Percentiles rank a stretch among this genome's conserved stretches.
These are phyloP conservation scores for Cystoisospora suis DNA, from an alignment of 169 alveolate species.

Conservation along the genomic window DNA sequence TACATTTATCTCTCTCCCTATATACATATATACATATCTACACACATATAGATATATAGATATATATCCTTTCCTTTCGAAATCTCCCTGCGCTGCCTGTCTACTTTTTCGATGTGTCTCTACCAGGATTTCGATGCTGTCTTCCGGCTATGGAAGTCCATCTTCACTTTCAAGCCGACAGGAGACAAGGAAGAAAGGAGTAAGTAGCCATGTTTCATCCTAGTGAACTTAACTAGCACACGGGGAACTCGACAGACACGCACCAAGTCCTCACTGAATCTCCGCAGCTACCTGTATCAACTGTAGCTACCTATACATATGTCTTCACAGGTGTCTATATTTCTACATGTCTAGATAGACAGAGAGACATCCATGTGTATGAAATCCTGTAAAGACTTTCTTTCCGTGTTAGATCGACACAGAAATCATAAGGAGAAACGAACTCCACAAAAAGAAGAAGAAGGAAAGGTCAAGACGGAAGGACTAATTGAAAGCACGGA, in stretches of 20 bases:
- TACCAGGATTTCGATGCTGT: background rate
- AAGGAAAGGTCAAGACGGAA: background rate
- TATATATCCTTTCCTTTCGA: background rate
- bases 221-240: background rate
- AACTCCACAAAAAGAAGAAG: too few relatives aligned
- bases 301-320: background rate
- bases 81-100: background rate
- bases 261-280: background rate
- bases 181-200: background rate
- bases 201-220: background rate
- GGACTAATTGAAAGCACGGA: background rate
- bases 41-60: background rate
- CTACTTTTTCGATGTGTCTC: background rate
- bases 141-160: background rate
- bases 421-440: too few relatives aligned
- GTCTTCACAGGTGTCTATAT: background rate
- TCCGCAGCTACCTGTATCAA: background rate
- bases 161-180: background rate
- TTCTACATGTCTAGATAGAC: background rate
- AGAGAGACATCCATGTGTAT: background rate
- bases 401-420: background rate
- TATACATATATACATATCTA: background rate
- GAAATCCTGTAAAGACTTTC: background rate
- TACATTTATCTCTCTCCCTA: background rate
- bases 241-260: background rate